Evolutionary conservation across 306 rosid genomes (phyloP).

Genomic region (Dalbergia cochinchinensis): DNA sequence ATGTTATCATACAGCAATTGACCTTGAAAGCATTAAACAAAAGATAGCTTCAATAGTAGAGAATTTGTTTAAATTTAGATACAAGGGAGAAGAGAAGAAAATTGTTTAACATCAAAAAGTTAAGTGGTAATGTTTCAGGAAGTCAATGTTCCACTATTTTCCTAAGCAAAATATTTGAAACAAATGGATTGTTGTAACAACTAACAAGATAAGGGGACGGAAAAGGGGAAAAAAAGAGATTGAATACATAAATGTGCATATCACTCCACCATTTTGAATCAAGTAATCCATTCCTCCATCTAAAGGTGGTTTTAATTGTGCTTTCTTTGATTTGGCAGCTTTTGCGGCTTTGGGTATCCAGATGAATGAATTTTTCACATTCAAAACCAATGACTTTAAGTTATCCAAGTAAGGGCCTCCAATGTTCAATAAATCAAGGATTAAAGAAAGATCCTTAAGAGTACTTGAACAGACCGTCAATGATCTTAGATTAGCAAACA

Average conservation of each 20-base stretch:
- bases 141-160: background rate
- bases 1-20: no score
- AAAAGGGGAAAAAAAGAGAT: background rate
- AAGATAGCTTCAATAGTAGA: no score
- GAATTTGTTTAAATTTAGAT: background rate
- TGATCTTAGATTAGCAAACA: background rate
- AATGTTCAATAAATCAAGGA: background rate
- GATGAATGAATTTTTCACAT: background rate
- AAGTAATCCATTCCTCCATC: background rate
- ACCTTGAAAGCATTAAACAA: no score
- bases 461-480: background rate
- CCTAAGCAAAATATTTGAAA: background rate
- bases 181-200: no score
- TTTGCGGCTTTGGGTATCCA: background rate
- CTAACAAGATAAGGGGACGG: background rate
- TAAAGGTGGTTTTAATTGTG: background rate
- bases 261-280: background rate
- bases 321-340: no score
- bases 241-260: background rate
- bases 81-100: background rate
- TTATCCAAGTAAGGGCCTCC: background rate
- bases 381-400: background rate
- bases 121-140: no score
- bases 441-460: background rate
- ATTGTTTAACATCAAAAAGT: no score